These are phyloP conservation scores for Nannochloris sp. DNA, from an alignment of 139 green algal species.

Conservation along the genomic window DNA sequence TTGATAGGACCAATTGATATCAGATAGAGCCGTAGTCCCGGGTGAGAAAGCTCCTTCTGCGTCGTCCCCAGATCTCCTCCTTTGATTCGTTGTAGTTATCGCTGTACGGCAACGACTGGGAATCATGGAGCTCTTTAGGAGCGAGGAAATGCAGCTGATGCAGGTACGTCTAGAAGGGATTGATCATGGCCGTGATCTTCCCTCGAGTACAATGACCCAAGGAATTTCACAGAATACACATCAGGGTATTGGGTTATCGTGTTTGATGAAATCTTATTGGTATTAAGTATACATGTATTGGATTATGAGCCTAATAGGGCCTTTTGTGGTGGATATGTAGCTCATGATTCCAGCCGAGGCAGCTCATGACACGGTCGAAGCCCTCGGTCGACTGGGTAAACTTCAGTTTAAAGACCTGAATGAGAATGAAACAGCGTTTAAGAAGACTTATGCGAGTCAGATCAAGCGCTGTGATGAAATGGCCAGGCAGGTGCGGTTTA, in stretches of 20 bases:
- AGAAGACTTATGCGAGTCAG: conserved; percentile 88
- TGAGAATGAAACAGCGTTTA: conserved; percentile 79
- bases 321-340: conserved; percentile 39
- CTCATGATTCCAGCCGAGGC: conserved; percentile 95
- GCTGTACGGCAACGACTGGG: not conserved
- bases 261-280: not conserved
- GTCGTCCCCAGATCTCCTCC: no score
- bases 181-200: not conserved
- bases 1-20: no score
- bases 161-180: conserved; percentile 45
- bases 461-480: conserved; percentile 98
- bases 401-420: conserved; percentile 94
- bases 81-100: not conserved
- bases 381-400: conserved; percentile 78
- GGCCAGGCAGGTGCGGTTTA: conserved; percentile 87
- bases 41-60: no score
- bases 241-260: not conserved
- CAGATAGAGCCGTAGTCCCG: no score
- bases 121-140: conserved; percentile 42
- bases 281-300: conserved; percentile 1
- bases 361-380: conserved; percentile 81
- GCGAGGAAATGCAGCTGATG: conserved; percentile 94
- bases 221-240: no score
- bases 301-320: not conserved
- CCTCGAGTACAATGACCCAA: not conserved